These are phyloP conservation scores for Brassica rapa DNA, from an alignment of 345 rosid genomes.

Conservation along the genomic window DNA sequence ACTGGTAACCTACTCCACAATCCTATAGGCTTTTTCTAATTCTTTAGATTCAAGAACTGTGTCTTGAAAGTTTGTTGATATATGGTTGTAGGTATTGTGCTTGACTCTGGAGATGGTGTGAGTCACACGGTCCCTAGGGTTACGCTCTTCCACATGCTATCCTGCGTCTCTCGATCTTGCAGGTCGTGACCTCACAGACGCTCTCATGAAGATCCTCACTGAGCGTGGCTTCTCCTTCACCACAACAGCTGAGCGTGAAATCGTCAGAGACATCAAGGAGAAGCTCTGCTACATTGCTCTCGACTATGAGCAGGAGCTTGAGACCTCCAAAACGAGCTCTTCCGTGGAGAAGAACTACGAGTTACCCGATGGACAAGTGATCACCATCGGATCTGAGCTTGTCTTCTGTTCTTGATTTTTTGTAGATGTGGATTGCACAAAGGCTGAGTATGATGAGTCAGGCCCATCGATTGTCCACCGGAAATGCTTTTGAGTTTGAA, in stretches of 20 bases:
- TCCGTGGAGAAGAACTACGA: constrained; percentile 86
- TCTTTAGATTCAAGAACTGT: too few species aligned
- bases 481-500: constrained; percentile 72
- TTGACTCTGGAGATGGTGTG: constrained; percentile 90
- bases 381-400: constrained; percentile 91
- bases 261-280: constrained; percentile 93
- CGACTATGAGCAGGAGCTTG: constrained; percentile 87
- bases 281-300: constrained; percentile 84
- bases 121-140: constrained; percentile 85
- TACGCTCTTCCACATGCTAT: constrained; percentile 83
- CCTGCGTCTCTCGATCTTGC: constrained; percentile 80
- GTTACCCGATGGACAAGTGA: constrained; percentile 84
- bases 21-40: too few species aligned
- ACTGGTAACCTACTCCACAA: constrained; percentile 53
- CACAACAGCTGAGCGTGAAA: constrained; percentile 93
- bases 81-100: constrained; percentile 66
- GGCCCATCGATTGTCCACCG: constrained; percentile 90
- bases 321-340: constrained; percentile 81
- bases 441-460: too few species aligned
- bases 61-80: too few species aligned
- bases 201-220: constrained; percentile 80
- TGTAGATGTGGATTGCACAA: too few species aligned
- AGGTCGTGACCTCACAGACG: constrained; percentile 82
- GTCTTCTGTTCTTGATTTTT: too few species aligned
- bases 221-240: constrained; percentile 93